Percentiles rank a stretch among this genome's conserved stretches.
Conservation (phyloP, 2,329 filamentous ascomycete genomes). For the Claviceps sp. region DNA sequence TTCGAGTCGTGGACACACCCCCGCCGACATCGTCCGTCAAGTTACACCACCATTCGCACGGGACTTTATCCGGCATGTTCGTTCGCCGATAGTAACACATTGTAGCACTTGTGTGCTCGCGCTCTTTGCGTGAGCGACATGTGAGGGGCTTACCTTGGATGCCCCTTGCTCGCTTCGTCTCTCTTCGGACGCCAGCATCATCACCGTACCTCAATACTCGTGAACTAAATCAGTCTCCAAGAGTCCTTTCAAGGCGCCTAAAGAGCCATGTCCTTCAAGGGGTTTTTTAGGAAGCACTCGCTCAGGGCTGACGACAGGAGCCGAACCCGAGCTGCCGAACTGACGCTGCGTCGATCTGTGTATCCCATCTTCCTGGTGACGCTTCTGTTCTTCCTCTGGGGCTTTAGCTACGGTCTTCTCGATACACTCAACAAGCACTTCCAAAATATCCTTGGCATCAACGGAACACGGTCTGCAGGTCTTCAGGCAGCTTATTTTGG, state of each 20-base stretch:
- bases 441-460: constrained; percentile 31
- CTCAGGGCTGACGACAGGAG: constrained; percentile 29
- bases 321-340: constrained; percentile 33
- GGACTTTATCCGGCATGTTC: no score
- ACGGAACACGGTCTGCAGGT: constrained; percentile 30
- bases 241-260: background rate
- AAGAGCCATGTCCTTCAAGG: constrained; percentile 25
- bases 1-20: no score
- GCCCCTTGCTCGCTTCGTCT: no score
- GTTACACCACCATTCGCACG: no score
- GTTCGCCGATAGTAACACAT: no score
- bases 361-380: constrained; percentile 47
- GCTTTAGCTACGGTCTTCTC: constrained; percentile 32
- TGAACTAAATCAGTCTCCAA: no score
- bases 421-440: constrained; percentile 39
- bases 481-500: constrained; percentile 40
- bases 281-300: constrained; percentile 31
- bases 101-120: no score
- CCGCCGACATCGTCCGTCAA: no score
- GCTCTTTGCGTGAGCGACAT: no score
- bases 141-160: no score
- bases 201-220: no score
- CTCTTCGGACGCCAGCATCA: no score
- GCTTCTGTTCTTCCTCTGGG: constrained; percentile 33
- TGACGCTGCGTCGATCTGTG: constrained; percentile 54